Conservation (phyloP, 2,329 filamentous ascomycete species). For the Reticulascus tulasneorum region DNA sequence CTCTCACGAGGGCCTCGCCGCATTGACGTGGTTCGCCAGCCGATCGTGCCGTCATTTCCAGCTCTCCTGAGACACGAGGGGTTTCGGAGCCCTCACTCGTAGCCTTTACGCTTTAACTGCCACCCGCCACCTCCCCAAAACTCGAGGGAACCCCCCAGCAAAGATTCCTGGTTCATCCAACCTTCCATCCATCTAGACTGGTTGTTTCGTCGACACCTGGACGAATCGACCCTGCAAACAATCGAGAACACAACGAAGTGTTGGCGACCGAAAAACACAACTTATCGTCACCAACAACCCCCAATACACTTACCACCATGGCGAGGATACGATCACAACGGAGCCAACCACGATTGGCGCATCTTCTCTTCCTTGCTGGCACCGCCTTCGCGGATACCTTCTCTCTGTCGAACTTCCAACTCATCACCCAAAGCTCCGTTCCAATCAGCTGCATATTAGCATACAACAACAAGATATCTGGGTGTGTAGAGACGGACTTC, state of each 20-base stretch:
- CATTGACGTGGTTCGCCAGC: slow-evolving; percentile 10
- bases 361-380: slow-evolving; percentile 6
- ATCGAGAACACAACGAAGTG: no score
- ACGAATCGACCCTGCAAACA: slow-evolving; percentile 3
- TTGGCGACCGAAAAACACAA: no score
- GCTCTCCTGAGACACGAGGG: slow-evolving; percentile 14
- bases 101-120: slow-evolving; percentile 6
- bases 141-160: slow-evolving; percentile 7
- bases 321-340: slow-evolving; percentile 1
- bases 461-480: slow-evolving; percentile 36
- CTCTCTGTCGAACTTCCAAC: slow-evolving; percentile 35
- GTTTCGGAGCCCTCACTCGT: slow-evolving; percentile 10
- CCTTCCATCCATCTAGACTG: slow-evolving; percentile 3
- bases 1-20: slow-evolving; percentile 7
- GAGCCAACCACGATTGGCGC: slow-evolving; percentile 2
- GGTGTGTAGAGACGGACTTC: slow-evolving; percentile 34
- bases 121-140: slow-evolving; percentile 10
- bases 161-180: slow-evolving; percentile 8
- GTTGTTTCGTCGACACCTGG: slow-evolving; percentile 5
- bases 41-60: slow-evolving; percentile 13
- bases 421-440: slow-evolving; percentile 31
- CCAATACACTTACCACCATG: slow-evolving; percentile 4
- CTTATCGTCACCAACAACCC: not conserved
- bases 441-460: slow-evolving; percentile 34
- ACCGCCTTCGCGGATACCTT: slow-evolving; percentile 6